Evolutionary conservation across 228 moss, liverwort and hornwort species (phyloP).

Genomic region (Sphagnum magellanicum): DNA sequence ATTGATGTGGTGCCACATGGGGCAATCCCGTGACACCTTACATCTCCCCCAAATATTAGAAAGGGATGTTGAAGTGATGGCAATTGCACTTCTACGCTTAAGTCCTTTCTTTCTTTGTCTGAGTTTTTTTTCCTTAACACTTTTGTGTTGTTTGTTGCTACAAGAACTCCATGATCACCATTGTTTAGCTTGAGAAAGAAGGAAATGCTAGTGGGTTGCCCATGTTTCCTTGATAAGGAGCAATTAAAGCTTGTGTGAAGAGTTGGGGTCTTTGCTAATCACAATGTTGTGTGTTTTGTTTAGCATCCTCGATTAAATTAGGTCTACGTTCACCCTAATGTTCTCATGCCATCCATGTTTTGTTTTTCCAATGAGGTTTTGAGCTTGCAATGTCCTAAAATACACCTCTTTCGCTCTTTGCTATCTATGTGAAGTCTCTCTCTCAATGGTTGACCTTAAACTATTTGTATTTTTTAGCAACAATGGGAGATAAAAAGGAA

Average conservation of each 20-base stretch:
- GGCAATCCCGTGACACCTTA: too few species aligned
- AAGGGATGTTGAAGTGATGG: too few species aligned
- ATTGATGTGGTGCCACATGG: too few species aligned
- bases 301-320: slow-evolving; percentile 92
- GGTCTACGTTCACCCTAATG: slow-evolving; percentile 14
- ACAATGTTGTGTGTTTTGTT: slow-evolving; percentile 67
- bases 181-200: slow-evolving; percentile 37
- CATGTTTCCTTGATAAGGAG: slow-evolving; percentile 56
- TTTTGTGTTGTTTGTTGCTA: too few species aligned
- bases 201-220: slow-evolving; percentile 61
- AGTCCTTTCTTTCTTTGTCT: too few species aligned
- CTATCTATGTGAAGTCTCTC: not conserved
- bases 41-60: too few species aligned
- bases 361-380: not conserved
- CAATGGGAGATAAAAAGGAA: slow-evolving; percentile 67
- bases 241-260: slow-evolving; percentile 60
- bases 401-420: not conserved
- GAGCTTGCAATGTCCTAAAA: not conserved
- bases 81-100: too few species aligned
- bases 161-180: too few species aligned
- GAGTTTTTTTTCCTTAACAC: too few species aligned
- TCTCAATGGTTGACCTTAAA: too few species aligned
- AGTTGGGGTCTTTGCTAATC: slow-evolving; percentile 67
- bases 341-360: not conserved
- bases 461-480: slow-evolving; percentile 58